Conservation (phyloP, 495 filamentous ascomycete species). For the Penicillium flavigenum region DNA sequence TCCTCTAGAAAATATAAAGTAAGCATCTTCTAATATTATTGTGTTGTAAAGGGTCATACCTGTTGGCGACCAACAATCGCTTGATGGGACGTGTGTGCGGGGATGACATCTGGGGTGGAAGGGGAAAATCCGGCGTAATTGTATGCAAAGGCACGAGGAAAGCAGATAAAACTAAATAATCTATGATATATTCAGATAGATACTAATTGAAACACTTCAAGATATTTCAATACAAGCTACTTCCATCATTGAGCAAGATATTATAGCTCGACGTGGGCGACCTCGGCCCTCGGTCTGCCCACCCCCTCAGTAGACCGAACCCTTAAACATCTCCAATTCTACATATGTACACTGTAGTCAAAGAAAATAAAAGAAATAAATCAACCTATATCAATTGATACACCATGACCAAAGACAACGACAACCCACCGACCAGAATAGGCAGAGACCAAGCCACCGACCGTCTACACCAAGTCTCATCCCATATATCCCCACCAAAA, state of each 20-base stretch:
- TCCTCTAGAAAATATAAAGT: slow-evolving; percentile 42
- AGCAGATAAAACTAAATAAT: not conserved
- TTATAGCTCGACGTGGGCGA: slow-evolving; percentile 10
- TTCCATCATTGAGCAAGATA: not conserved
- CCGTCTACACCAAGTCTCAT: slow-evolving; percentile 39
- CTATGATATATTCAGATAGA: not conserved
- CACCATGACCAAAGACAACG: slow-evolving; percentile 24
- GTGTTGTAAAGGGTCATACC: slow-evolving; percentile 32
- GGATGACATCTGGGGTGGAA: slow-evolving; percentile 16
- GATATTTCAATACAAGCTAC: not conserved
- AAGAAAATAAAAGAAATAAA: too few species aligned
- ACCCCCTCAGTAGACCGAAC: slow-evolving; percentile 14
- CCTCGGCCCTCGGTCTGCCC: slow-evolving; percentile 20
- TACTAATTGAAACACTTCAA: not conserved
- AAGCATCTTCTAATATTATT: not conserved
- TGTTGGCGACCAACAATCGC: slow-evolving; percentile 57
- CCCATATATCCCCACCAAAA: slow-evolving; percentile 30
- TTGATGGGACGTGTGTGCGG: slow-evolving; percentile 42
- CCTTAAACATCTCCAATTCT: slow-evolving; percentile 4
- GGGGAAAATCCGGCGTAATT: slow-evolving; percentile 13
- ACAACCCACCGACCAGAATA: slow-evolving; percentile 15
- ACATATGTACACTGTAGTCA: not conserved
- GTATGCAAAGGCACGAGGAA: not conserved
- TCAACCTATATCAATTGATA: slow-evolving; percentile 4
- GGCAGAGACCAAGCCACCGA: slow-evolving; percentile 28